These are phyloP conservation scores for Quercus engelmannii DNA, from an alignment of 306 rosid species.

Conservation along the genomic window DNA sequence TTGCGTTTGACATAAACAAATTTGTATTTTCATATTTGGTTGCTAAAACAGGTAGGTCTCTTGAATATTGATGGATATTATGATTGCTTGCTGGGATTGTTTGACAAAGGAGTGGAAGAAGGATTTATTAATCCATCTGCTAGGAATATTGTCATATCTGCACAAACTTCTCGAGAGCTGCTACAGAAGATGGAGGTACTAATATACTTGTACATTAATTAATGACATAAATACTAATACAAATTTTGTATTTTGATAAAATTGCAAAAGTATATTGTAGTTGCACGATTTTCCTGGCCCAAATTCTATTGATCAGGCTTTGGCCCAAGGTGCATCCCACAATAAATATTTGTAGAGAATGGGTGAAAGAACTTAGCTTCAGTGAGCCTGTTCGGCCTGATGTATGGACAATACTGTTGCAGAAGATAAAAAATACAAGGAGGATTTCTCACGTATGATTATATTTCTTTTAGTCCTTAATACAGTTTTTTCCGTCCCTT, in stretches of 20 bases:
- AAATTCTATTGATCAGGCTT: no score
- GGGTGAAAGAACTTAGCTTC: no score
- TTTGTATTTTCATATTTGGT: background rate
- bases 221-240: background rate
- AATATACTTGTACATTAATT: background rate
- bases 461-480: no score
- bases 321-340: no score
- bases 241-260: background rate
- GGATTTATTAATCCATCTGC: slow-evolving; percentile 20
- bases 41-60: slow-evolving; percentile 20
- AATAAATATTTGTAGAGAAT: no score
- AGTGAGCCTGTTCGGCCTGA: no score
- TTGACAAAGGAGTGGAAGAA: slow-evolving; percentile 34
- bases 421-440: no score
- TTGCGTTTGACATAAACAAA: background rate
- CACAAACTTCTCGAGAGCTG: slow-evolving; percentile 11
- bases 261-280: background rate
- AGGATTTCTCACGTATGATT: no score
- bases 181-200: slow-evolving; percentile 29
- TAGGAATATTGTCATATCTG: slow-evolving; percentile 23
- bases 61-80: slow-evolving; percentile 23
- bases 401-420: no score
- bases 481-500: no score
- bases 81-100: slow-evolving; percentile 27
- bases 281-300: no score